Base-by-base conservation (phyloP, 768 basidiomycete genomes). In the Boletus rubroflammeus region DNA sequence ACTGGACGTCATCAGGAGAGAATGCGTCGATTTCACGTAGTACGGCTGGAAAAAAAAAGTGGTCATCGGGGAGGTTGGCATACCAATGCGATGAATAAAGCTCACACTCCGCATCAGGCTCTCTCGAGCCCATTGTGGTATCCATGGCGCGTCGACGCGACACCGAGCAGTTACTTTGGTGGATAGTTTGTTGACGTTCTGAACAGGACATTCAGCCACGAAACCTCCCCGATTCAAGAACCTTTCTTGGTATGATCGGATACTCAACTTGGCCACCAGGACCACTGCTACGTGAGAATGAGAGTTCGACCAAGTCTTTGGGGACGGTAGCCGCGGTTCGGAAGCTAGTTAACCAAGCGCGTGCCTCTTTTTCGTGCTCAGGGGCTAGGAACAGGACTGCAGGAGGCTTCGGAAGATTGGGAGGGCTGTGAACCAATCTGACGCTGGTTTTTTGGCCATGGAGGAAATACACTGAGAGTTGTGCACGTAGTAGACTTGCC, bases 161-260 rank as follows among this genome's bases (percentile, higher is more conserved):
- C 86, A 88, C 39, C 85, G 76, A 15, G 86, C 60, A 0, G 82
- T 85, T 0, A 81, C 87, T 66, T 92, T 92, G 14, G 90, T 92
- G 54, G 89, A 91, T n/a, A 92, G 80, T 72, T 91, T 93, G 65
- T 93, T 93, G 36, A 93, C 90, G 59, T 93, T 90, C 88, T 92
- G 60, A n/a, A 38, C 28, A 31, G 28, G 21, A 44, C 17, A 36
- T 25, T 64, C 38, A 54, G 45, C 25, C 10, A 8, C 6, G 9
- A 2, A 28, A 23, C 6, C 17, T 17, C 34, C 13, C 15, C 6
- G 34, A 31, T 41, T n/a, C 17, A 9, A 13, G 10, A 28, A 5
- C 29, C 10, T 13, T 23, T 48, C 17, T 17, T 26, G 29, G 17
- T 28, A n/a, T 6, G 45, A 60, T 32, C 9, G 26, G 38, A 49